Conservation (phyloP, 768 basidiomycete species). For the Russula ochroleuca region DNA sequence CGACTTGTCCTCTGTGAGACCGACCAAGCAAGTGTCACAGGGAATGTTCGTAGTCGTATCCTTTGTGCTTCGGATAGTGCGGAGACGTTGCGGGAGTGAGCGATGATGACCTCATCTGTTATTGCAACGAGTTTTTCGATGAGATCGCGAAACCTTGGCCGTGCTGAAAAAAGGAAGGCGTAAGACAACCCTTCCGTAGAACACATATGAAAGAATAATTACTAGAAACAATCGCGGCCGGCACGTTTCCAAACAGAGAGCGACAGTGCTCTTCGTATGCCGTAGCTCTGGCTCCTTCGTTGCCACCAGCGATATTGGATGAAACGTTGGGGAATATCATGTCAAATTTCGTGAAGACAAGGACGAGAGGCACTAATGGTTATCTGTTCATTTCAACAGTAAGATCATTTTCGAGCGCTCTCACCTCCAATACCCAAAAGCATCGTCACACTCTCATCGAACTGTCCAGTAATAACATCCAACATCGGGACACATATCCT, state of each 20-base stretch:
- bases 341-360: slow-evolving; percentile 14
- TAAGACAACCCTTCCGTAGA: not conserved
- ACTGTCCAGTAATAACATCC: not conserved
- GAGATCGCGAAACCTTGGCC: not conserved
- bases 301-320: not conserved
- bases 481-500: slow-evolving; percentile 15
- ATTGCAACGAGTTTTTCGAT: not conserved
- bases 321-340: not conserved
- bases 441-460: not conserved
- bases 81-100: not conserved
- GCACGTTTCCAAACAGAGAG: not conserved
- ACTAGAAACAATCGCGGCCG: slow-evolving; percentile 5
- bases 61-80: not conserved
- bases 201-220: not conserved
- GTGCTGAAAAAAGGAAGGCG: not conserved
- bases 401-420: not conserved
- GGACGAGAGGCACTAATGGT: slow-evolving; percentile 5
- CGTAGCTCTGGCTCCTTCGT: not conserved
- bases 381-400: not conserved
- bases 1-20: slow-evolving; percentile 10
- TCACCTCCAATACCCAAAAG: slow-evolving; percentile 9
- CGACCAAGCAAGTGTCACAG: slow-evolving; percentile 12
- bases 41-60: not conserved
- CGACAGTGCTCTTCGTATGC: not conserved
- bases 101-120: not conserved